phyloP scores from a whole-genome alignment of 768 basidiomycete species.

The Suillus variegatus region DNA sequence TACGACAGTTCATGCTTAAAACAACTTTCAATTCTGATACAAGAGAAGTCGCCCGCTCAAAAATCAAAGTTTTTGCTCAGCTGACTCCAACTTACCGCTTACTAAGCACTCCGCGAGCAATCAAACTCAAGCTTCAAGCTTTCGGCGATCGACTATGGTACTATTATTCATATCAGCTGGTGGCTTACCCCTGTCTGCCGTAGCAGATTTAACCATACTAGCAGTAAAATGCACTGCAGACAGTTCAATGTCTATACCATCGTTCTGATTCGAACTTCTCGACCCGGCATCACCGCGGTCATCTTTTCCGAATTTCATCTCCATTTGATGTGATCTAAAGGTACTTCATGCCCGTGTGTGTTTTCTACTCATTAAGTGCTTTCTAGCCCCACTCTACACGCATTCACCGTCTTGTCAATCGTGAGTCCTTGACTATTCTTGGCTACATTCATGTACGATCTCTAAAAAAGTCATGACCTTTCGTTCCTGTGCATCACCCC shows the following conservation, averaged over 20 bases:
- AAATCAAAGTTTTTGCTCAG: constrained; percentile 5
- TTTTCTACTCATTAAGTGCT: not conserved
- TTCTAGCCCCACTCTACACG: not conserved
- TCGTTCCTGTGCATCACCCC: not conserved
- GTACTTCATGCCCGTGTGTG: constrained; percentile 2
- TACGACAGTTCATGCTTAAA: not conserved
- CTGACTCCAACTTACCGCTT: not conserved
- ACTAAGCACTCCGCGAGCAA: constrained; percentile 8
- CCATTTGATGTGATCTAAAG: not conserved
- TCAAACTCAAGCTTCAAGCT: constrained; percentile 9
- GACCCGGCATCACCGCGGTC: not conserved
- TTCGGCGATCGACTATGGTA: not conserved
- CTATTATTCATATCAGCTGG: too few species aligned
- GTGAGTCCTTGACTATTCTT: not conserved
- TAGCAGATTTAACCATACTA: too few species aligned
- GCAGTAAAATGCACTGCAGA: not conserved
- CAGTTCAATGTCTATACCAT: not conserved
- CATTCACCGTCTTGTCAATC: not conserved
- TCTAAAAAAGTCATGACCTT: not conserved
- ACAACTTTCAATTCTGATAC: not conserved
- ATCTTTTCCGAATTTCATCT: not conserved
- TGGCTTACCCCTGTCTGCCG: too few species aligned
- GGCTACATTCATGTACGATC: not conserved
- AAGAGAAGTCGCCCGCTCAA: not conserved
- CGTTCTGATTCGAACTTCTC: not conserved